Percentiles rank a stretch among this genome's conserved stretches.
Evolutionary conservation across 768 basidiomycete genomes (phyloP).

Genomic region (Cystofilobasidium macerans): DNA sequence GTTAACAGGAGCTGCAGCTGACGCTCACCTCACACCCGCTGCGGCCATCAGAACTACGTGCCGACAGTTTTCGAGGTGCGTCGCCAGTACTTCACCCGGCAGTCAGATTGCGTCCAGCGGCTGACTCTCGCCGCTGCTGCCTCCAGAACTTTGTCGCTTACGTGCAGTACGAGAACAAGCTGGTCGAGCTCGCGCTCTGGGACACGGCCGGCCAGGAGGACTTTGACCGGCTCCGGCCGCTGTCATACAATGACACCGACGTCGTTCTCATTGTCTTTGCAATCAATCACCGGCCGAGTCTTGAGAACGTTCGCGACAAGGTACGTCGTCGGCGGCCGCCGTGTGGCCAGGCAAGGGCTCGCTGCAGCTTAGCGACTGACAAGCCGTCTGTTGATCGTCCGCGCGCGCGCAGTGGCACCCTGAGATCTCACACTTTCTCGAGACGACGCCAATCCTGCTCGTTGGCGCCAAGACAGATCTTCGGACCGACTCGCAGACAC

Average conservation of each 20-base stretch:
- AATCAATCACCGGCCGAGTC: conserved; percentile 37
- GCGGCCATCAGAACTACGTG: conserved; percentile 70
- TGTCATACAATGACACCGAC: conserved; percentile 40
- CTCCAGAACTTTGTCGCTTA: conserved; percentile 41
- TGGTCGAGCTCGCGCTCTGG: conserved; percentile 94
- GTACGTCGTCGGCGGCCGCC: conserved; percentile 24
- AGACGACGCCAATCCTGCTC: conserved; percentile 36
- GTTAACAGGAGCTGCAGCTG: background rate
- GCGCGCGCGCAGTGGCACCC: conserved; percentile 36
- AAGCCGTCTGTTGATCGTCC: background rate
- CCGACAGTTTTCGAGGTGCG: conserved; percentile 93
- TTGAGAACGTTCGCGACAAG: conserved; percentile 40
- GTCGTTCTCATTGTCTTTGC: conserved; percentile 40
- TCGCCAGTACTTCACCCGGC: background rate
- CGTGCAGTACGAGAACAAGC: conserved; percentile 72
- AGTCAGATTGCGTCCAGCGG: conserved; percentile 38
- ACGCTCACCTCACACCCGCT: background rate
- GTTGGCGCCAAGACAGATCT: conserved; percentile 39
- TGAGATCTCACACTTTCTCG: conserved; percentile 40
- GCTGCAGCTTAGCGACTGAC: no score
- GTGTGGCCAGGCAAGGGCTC: background rate
- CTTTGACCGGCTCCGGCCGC: conserved; percentile 43
- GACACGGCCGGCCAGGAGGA: conserved; percentile 97
- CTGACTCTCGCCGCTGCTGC: conserved; percentile 11
- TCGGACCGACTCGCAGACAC: conserved; percentile 34